Evolutionary conservation across 495 filamentous ascomycete genomes (phyloP), one percentile per base, ranked within the genome.

Genomic region (Xylaria telfairii): DNA sequence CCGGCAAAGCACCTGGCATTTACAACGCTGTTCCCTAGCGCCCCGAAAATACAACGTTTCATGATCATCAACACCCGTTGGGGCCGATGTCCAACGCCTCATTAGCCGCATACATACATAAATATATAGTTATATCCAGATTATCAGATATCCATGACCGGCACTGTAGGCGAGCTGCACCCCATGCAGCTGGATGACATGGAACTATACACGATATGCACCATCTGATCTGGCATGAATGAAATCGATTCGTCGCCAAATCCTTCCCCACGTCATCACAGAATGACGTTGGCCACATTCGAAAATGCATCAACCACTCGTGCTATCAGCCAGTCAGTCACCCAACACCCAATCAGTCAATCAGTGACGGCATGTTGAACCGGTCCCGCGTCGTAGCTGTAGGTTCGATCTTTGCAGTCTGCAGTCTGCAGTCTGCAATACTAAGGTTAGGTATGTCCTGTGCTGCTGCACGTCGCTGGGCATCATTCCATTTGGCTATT

Each of bases 141-240:
- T 54, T 54, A 13, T 54, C 51, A 12, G 21, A 28, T 39, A 32
- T 26, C n/a, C n/a, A n/a, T n/a, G n/a, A n/a, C n/a, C n/a, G n/a
- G 28, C 37, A 41, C 59, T 59, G 47, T 30, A 57, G 42, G 42
- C 57, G 57, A 61, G 56, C 30, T 63, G 60, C n/a, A 44, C n/a
- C 15, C 34, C 60, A 65, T 65, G 62, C 42, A 30, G 62, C n/a
- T n/a, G n/a, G n/a, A n/a, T n/a, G 41, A 65, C 42, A 60, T 12
- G 46, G 37, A 46, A 44, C 28, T 24, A 4, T 37, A 37, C 30
- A 9, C 30, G 17, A 59, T 39, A 37, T 37, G 32, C 60, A 21
- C 54, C 66, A 53, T 59, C 54, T 65, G 44, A 60, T 68, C 66
- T 67, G 47, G 47, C 47, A 67, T 67, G 44, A 53, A 41, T 28